Base-by-base conservation (phyloP, 768 basidiomycete species). In the Naganishia antarctica region DNA sequence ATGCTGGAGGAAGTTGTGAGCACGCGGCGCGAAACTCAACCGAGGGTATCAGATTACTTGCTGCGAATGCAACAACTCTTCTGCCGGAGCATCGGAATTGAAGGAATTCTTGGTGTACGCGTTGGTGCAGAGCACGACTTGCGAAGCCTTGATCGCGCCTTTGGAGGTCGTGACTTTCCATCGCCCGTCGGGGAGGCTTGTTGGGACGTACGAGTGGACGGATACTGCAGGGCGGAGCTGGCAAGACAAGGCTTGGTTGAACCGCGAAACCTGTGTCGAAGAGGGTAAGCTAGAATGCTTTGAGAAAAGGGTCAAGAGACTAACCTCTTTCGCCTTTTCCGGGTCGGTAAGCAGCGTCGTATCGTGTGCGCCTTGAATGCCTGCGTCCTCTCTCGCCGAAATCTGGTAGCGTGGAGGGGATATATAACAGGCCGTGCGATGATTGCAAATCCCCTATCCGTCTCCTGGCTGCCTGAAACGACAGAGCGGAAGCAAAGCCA, bases 291-390 rank as follows among this genome's bases (percentile, higher is more conserved):
- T n/a, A n/a, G n/a, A n/a, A n/a, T n/a, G n/a, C n/a, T n/a, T n/a
- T n/a, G n/a, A n/a, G n/a, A n/a, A n/a, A n/a, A n/a, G n/a, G n/a
- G n/a, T n/a, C n/a, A 40, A 7, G 37, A 16, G 28, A 66, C 70
- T 61, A 11, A 89, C 83, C 64, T 80, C 77, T 59, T 81, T 75
- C n/a, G 84, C 77, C 25, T 81, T 75, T 5, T 79, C 71, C 0
- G 81, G 76, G 21, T 81, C 78, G 13, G 70, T 74, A 40, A 71
- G 73, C 50, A 81, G 79, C 18, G 76, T 76, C 59, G 86, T 68
- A n/a, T 67, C 67, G 15, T 53, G 63, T 29, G 47, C 64, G 31
- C 43, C 58, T 51, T 40, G 59, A 28, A 61, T 48, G n/a, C 61
- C 31, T 11, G 32, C 23, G 29, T 41, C 31, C 16, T 68, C 25